These are phyloP conservation scores for Fraxinus platypoda DNA, from an alignment of 305 asterid genomes.

Conservation along the genomic window DNA sequence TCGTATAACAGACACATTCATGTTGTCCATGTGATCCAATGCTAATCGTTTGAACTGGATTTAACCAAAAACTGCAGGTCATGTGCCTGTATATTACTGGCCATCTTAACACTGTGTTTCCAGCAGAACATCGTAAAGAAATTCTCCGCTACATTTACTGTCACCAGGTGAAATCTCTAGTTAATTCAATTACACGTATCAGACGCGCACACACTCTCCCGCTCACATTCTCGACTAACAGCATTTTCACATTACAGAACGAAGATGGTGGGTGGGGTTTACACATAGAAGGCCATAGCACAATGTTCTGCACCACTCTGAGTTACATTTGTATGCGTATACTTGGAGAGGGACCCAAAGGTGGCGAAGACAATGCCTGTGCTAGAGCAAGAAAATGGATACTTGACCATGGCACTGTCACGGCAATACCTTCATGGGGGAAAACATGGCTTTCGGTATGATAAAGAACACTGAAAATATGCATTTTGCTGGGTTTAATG, in stretches of 20 bases:
- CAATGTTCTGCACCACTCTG: slow-evolving; percentile 75
- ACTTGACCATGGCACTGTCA: slow-evolving; percentile 76
- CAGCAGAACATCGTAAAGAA: slow-evolving; percentile 69
- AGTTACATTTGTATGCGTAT: slow-evolving; percentile 77
- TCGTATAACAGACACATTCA: neutral
- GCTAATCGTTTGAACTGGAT: neutral
- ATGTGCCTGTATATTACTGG: slow-evolving; percentile 79
- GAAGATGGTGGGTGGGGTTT: slow-evolving; percentile 95
- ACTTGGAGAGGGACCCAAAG: slow-evolving; percentile 74
- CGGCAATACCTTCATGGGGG: slow-evolving; percentile 91
- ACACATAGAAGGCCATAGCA: slow-evolving; percentile 77
- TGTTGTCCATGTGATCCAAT: neutral
- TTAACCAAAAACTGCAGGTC: slow-evolving; percentile 40
- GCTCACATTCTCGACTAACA: neutral
- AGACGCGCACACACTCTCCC: neutral
- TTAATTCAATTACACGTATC: neutral
- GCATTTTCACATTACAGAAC: slow-evolving; percentile 37
- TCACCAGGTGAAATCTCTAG: slow-evolving; percentile 61
- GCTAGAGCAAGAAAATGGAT: slow-evolving; percentile 77
- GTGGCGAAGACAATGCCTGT: slow-evolving; percentile 59
- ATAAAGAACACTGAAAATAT: neutral
- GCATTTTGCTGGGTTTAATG: neutral
- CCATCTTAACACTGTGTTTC: slow-evolving; percentile 63
- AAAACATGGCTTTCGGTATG: slow-evolving; percentile 88
- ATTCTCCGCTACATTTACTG: slow-evolving; percentile 83